Evolutionary conservation across 1,139 yeast genomes (phyloP), one percentile per base, ranked within the genome.

Genomic region (Lodderomyces parapsilosis): DNA sequence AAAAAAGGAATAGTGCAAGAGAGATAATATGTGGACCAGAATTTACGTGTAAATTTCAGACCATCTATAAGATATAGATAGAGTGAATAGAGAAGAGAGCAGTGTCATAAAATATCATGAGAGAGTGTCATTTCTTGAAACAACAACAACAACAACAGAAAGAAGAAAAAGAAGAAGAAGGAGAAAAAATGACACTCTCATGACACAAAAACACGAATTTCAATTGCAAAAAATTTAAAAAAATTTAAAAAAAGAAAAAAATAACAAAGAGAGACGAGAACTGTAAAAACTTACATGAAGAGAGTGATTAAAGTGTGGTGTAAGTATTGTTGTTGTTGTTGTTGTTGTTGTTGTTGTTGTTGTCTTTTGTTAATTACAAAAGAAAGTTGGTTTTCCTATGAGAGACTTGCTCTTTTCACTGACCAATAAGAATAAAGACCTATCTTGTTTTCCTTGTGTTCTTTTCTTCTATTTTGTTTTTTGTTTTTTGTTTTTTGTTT

Each of bases 1-100:
- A 20, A 20, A 5, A 20, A 20, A 20, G 5, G 7, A 5, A 24
- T 24, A 5, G 28, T 7, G 24, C 6, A 7, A 22, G 10, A 24
- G 7, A 27, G 31, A 27, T n/a, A n/a, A 27, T 4, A 8, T 5
- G 31, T 27, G 31, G 31, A 27, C 31, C 15, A 27, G 31, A 27
- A 27, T n/a, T 27, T 27, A 27, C 13, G 31, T 27, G 31, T 27
- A 27, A 27, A 27, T 27, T 27, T 27, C 31, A 27, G 31, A 27
- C 4, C 31, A 27, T 8, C n/a, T n/a, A 27, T n/a, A 27, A n/a
- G 6, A n/a, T 27, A 27, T 24, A 6, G 23, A 20, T n/a, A n/a
- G n/a, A n/a, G n/a, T n/a, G n/a, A n/a, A n/a, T n/a, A n/a, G n/a
- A n/a, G n/a, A n/a, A n/a, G n/a, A n/a, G n/a, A n/a, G n/a, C n/a